Base-by-base conservation (phyloP, 2,329 filamentous ascomycete species). In the Lasiodiplodia sp. region DNA sequence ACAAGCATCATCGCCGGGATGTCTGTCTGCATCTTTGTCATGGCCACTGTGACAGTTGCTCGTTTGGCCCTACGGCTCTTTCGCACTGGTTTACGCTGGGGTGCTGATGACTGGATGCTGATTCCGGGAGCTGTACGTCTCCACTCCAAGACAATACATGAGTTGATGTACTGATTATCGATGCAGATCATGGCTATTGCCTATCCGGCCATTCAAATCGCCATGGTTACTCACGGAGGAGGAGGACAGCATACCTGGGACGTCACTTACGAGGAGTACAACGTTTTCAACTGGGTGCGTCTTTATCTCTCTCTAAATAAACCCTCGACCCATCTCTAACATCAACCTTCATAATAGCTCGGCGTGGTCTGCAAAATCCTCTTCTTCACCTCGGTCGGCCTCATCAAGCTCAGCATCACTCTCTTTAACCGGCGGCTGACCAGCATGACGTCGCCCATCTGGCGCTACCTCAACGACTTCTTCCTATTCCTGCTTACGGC, bases 381-480 rank as follows among this genome's bases (percentile, higher is more conserved):
- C 12, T 78, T 77, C 69, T 78, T 73, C 60, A 64, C 74, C 25
- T 71, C 73, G 4, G 71, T 79, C 5, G 78, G 78, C n/a, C 70
- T 80, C 34, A 75, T 79, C 67, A 80, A 81, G 67, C 73, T 79
- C 23, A 79, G 77, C 4, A 79, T 81, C n/a, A 73, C 74, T 10
- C 71, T 78, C 31, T 81, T 80, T 70, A 78, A 80, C 55, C 73
- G 76, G n/a, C 74, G 79, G 7, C 72, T 81, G 4, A 78, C 78
- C 8, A 71, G 75, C n/a, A 70, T 76, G 8, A 73, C 74, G 11
- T 76, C 75, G 2, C 44, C 38, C 8, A 69, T 60, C 40, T 80
- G 78, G 79, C 72, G 71, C 16, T 69, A 75, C 10, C 73, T 74
- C 28, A 77, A 78, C 69, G 72, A 77, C 66, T 16, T 74, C 31